Base-by-base conservation (phyloP, 164 flowering plant species). In the Nymphaea thermarum region DNA sequence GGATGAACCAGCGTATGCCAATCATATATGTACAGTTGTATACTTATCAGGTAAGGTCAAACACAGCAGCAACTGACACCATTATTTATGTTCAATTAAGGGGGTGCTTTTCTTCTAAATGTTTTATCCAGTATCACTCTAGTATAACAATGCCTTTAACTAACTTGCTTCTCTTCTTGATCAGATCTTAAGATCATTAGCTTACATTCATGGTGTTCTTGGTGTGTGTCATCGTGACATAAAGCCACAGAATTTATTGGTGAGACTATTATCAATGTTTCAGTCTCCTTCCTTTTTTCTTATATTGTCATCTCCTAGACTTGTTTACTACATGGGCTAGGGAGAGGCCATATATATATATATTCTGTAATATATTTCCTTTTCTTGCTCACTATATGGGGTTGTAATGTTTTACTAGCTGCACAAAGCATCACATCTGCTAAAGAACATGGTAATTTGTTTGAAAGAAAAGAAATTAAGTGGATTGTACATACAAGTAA, bases 161-260 rank as follows among this genome's bases (percentile, higher is more conserved):
- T 2, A 53, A 44, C 53, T 15, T 51, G 57, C 57, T 2, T 51
- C 71, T 61, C 36, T 43, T 71, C 43, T 70, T 70, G 73, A 82
- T 73, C 66, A 95, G 99, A 95, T 95, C 42, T 95, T 87, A 44
- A 93, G 98, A 43, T 87, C 91, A 0, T 83, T 92, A 63, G 89
- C 90, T 77, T 90, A 92, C 71, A 72, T 89, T 44, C 98, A 90
- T 77, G 79, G 77, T 74, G 96, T 89, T 43, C 78, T 90, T 72
- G 97, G 96, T 64, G 93, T 89, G 43, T 90, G 98, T 65, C 99
- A 92, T 74, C 97, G 99, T 67, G 99, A 95, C 73, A 95, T 95
- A 61, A 95, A 95, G 79, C 99, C 99, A 3, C 99, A 95, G 68
- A 95, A 95, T 81, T 73, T 95, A 65, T 78, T 95, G 93, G 99